Conservation (phyloP, 371 early-diverging fungal genomes). For the Capillidium rhysosporum region DNA sequence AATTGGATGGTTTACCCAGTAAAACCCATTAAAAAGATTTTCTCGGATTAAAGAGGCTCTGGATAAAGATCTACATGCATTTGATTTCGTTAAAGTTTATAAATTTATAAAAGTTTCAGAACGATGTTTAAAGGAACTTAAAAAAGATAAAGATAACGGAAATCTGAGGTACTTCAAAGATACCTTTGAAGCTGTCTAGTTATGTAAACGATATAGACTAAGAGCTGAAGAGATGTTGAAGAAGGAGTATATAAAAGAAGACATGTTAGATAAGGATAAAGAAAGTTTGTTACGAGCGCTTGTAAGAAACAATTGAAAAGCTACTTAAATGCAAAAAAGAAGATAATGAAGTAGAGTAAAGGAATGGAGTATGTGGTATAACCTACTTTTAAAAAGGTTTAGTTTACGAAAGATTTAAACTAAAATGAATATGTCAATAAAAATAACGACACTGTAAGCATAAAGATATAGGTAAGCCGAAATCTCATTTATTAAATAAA, state of each 20-base stretch:
- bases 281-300: slow-evolving; percentile 76
- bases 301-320: slow-evolving; percentile 64
- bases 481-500: slow-evolving; percentile 11
- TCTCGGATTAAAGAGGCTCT: slow-evolving; percentile 39
- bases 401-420: slow-evolving; percentile 17
- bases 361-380: not conserved
- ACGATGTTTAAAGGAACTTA: slow-evolving; percentile 16
- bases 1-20: not conserved
- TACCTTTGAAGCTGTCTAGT: slow-evolving; percentile 49
- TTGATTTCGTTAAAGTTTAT: slow-evolving; percentile 79
- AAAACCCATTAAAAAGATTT: not conserved
- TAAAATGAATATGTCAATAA: slow-evolving; percentile 6
- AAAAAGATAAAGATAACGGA: slow-evolving; percentile 15
- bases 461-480: slow-evolving; percentile 11
- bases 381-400: slow-evolving; percentile 25
- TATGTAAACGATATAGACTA: slow-evolving; percentile 62
- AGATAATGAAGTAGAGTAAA: slow-evolving; percentile 36
- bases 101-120: slow-evolving; percentile 59
- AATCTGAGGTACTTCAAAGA: slow-evolving; percentile 58
- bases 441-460: slow-evolving; percentile 7
- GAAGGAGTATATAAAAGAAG: slow-evolving; percentile 51
- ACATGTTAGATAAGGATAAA: slow-evolving; percentile 46
- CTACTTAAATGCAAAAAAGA: slow-evolving; percentile 55
- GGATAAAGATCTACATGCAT: slow-evolving; percentile 61
- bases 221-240: slow-evolving; percentile 63